Evolutionary conservation across 164 flowering plant species (phyloP), one percentile per base, ranked within the genome.

Genomic region (Stephania cephalantha): DNA sequence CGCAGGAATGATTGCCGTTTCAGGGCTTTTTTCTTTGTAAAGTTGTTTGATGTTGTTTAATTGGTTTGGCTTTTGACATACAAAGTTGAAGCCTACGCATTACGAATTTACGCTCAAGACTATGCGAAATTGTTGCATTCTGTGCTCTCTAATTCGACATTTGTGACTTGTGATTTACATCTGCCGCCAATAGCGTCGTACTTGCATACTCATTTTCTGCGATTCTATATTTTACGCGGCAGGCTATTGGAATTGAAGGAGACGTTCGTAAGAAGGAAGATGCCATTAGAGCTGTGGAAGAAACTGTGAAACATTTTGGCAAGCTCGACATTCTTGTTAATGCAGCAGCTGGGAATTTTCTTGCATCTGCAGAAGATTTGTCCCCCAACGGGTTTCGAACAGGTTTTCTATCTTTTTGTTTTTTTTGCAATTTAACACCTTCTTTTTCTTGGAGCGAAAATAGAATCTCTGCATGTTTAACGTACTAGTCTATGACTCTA

Each of bases 281-380:
- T 85, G 97, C 94, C 6, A 79, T 73, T 69, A 86, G 89, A 79
- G 93, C 91, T 30, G 79, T 92, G 73, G 97, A 94, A 79, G 82
- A 90, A 61, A 90, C 97, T 64, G 77, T 89, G 45, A 75, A 87
- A 82, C 88, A 87, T 78, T 92, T 90, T 83, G 97, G 97, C 44
- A 86, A 79, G 82, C 84, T 94, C 58, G 98, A 94, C 80, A 87
- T 94, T 81, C 94, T 94, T 79, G 95, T 94, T 30, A 94, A 94
- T 86, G 89, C 85, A 77, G 98, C 97, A 18, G 98, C 98, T 65
- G 98, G 98, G 30, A 94, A 94, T 80, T 94, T 94, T 85, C 91
- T 94, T 73, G 90, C 85, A 1, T 71, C 91, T 11, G 83, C 98
- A 11, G 97, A 94, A 82, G 96, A 94, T 85, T 84, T 94, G 74